A percentile compares a stretch with the other conserved stretches of the same genome.
Evolutionary conservation across 2,329 filamentous ascomycete species (phyloP).

Genomic region (Neonectria faginata): DNA sequence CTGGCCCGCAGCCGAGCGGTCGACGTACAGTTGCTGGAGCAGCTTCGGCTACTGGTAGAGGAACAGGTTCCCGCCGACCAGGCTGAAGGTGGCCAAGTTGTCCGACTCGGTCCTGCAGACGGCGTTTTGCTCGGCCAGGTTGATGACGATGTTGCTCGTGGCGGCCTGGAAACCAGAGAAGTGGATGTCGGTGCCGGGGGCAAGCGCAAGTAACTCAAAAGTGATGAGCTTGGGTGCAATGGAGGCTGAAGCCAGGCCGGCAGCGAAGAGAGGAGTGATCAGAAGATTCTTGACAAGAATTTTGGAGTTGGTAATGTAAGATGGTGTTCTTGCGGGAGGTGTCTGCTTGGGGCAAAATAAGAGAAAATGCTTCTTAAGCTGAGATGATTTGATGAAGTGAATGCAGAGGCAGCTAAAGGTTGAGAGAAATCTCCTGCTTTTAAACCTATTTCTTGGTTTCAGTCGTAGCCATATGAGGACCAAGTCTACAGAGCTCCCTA

Average conservation of each 20-base stretch:
- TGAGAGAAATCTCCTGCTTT: not conserved
- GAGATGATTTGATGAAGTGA: not conserved
- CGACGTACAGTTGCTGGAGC: conserved; percentile 1
- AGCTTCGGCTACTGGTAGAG: not conserved
- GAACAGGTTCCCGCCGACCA: not conserved
- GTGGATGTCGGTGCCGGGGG: not conserved
- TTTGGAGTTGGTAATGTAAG: not conserved
- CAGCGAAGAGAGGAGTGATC: not conserved
- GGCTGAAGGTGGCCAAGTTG: not conserved
- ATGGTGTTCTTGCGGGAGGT: not conserved
- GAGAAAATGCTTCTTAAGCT: not conserved
- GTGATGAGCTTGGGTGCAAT: not conserved
- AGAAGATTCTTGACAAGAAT: not conserved
- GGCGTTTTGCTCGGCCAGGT: not conserved
- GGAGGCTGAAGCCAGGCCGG: not conserved
- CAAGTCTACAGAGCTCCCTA: not conserved
- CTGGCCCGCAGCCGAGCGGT: not conserved
- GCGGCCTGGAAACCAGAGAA: not conserved
- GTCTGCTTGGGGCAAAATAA: not conserved
- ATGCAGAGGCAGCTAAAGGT: not conserved
- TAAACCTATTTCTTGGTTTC: not conserved
- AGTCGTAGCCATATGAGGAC: too few relatives aligned
- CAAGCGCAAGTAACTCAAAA: not conserved
- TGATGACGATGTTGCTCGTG: not conserved
- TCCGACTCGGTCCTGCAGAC: not conserved